Percentiles rank a stretch among this genome's conserved stretches.
phyloP scores from a whole-genome alignment of 805 yeast species.

The Torulaspora quercuum region DNA sequence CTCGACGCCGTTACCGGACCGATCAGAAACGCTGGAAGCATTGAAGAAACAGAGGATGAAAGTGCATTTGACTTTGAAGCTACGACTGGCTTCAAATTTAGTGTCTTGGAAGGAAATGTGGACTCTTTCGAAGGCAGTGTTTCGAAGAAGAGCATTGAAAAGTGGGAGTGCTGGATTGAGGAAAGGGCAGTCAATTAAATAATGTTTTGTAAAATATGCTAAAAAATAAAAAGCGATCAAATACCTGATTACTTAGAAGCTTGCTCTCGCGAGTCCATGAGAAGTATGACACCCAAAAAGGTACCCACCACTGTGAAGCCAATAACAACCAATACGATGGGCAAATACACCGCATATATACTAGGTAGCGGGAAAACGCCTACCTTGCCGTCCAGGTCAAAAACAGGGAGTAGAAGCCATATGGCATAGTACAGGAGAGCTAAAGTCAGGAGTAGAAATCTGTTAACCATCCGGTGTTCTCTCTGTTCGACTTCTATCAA shows the following conservation, averaged over 20 bases:
- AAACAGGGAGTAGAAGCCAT: constrained; percentile 35
- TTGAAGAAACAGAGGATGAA: constrained; percentile 18
- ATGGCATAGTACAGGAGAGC: constrained; percentile 28
- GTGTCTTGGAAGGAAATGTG: constrained; percentile 66
- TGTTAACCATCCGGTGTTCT: constrained; percentile 10
- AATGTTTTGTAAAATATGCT: too few species aligned
- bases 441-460: constrained; percentile 22
- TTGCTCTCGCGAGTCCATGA: constrained; percentile 9
- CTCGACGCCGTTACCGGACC: constrained; percentile 43
- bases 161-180: constrained; percentile 78
- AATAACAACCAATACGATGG: constrained; percentile 28
- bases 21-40: constrained; percentile 24
- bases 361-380: constrained; percentile 33
- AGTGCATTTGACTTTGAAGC: constrained; percentile 19
- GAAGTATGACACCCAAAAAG: constrained; percentile 25
- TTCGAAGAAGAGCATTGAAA: constrained; percentile 47
- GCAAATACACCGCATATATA: constrained; percentile 31
- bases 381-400: constrained; percentile 24
- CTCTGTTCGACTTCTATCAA: neutral
- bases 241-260: constrained; percentile 1
- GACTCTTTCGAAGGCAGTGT: constrained; percentile 74
- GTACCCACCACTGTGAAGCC: constrained; percentile 32
- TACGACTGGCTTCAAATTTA: constrained; percentile 54
- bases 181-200: constrained; percentile 60
- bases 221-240: too few species aligned